Base-by-base conservation (phyloP, 179 eudicot genomes). In the Beta macrorhiza region DNA sequence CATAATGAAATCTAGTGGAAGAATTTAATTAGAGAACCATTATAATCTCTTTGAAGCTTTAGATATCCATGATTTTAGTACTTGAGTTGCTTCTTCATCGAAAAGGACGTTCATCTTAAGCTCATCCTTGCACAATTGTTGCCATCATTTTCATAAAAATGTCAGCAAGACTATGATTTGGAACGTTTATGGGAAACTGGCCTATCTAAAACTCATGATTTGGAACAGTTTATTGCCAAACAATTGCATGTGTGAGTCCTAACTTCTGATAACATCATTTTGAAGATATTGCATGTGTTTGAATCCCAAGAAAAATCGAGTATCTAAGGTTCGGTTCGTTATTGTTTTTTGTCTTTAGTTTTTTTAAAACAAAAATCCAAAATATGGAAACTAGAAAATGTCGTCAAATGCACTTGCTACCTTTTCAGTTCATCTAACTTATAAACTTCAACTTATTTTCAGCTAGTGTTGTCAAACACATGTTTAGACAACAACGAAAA, bases 1-100 rank as follows among this genome's bases (percentile, higher is more conserved):
- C 44, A 68, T 56, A 13, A 20, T 76, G 69, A 12, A 61, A 61
- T 76, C 44, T 76, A 76, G 77, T 74, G 77, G 59, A 74, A 56
- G n/a, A 22, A 55, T 29, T 74, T 55, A 37, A 37, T 37, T 37
- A 56, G 65, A 25, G 37, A 57, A 75, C 63, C 11, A 57, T 75
- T 42, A 75, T 57, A 75, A 75, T 51, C 0, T 56, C 20, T 32
- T 75, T 75, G 78, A 75, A 75, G 78, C 67, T 58, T 42, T 57
- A 9, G 52, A 32, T 29, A 57, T 75, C 29, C 52, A 58, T 32
- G 78, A 57, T 55, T 57, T 37, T 57, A 59, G 65, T 57, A 57
- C 78, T 75, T 74, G 47, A 17, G 64, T 75, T 75, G 65, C 52
- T 75, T 75, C 29, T 73, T 55, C 52, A 75, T 75, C 0, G 47